Evolutionary conservation across 768 basidiomycete species (phyloP).

Genomic region (Podaxis sp.): DNA sequence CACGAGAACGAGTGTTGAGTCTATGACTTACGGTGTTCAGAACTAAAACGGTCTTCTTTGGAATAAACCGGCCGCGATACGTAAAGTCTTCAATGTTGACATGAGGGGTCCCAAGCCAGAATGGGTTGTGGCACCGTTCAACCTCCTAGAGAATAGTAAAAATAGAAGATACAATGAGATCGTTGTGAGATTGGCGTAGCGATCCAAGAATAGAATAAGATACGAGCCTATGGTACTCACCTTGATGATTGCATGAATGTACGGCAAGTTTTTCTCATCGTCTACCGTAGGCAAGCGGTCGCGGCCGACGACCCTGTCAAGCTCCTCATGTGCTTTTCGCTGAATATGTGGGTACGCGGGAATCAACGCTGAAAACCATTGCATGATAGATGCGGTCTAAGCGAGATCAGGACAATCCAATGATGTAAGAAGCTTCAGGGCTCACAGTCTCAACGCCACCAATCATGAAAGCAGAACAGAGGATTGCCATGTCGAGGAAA

Average conservation of each 20-base stretch:
- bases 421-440: not conserved
- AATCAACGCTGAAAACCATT: constrained; percentile 36
- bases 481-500: constrained; percentile 38
- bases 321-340: constrained; percentile 22
- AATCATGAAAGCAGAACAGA: constrained; percentile 43
- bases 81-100: constrained; percentile 38
- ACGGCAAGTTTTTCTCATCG: constrained; percentile 21
- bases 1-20: not conserved
- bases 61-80: constrained; percentile 40
- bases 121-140: constrained; percentile 36
- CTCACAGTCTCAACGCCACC: constrained; percentile 41
- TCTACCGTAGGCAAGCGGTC: constrained; percentile 20
- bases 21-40: constrained; percentile 31
- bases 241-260: constrained; percentile 23
- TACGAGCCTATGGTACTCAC: constrained; percentile 9
- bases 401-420: too few relatives aligned
- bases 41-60: constrained; percentile 39
- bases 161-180: not conserved
- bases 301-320: constrained; percentile 24
- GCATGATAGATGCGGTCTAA: constrained; percentile 37
- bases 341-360: constrained; percentile 20
- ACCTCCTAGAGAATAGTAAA: constrained; percentile 26
- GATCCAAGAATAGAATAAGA: not conserved
- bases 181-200: not conserved
- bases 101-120: constrained; percentile 43